Evolutionary conservation across 192 early-diverging fungal species (phyloP), one percentile per base, ranked within the genome.

Genomic region (Mortierella hygrophila): DNA sequence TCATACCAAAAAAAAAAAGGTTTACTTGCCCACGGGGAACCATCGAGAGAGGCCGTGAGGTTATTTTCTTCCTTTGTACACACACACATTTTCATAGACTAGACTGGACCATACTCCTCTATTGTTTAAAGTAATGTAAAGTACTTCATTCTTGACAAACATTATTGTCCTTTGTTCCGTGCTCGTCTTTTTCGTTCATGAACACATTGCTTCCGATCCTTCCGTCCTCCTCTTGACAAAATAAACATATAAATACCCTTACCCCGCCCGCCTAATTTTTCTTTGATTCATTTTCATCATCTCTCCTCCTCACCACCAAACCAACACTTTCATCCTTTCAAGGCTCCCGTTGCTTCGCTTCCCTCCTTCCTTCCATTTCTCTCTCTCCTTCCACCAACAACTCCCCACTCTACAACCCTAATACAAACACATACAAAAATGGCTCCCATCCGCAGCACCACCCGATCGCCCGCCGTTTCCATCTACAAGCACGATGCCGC

Each of bases 401-500:
- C 80, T 82, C 80, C 52, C 80, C 80, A 82, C 80, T 82, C 80
- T 46, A 46, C 44, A 55, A 41, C 35, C n/a, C n/a, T 29, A 8
- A 57, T 42, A 75, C 73, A 71, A 23, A 55, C 47, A 74, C 75
- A 55, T 8, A 26, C n/a, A 40, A 70, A 21, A 82, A 82, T 82
- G 80, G 80, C 75, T 72, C 74, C 80, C 38, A 54, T 63, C 37
- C 60, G 71, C 68, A 75, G 52, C 20, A 65, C 81, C 20, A 65
- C 81, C 73, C 79, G 47, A 72, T 83, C 82, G 38, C 82, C 82
- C 35, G 68, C 82, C 42, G 72, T 63, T 41, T 83, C 82, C 38
- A 83, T 83, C 52, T 70, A 75, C 82, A 83, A 83, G 82, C 82
- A 83, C 72, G 82, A 83, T 55, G 72, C 77, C 73, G 82, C 78